Evolutionary conservation across 108 stramenopile species (phyloP).

Genomic region (Halocafeteria seosinensis): DNA sequence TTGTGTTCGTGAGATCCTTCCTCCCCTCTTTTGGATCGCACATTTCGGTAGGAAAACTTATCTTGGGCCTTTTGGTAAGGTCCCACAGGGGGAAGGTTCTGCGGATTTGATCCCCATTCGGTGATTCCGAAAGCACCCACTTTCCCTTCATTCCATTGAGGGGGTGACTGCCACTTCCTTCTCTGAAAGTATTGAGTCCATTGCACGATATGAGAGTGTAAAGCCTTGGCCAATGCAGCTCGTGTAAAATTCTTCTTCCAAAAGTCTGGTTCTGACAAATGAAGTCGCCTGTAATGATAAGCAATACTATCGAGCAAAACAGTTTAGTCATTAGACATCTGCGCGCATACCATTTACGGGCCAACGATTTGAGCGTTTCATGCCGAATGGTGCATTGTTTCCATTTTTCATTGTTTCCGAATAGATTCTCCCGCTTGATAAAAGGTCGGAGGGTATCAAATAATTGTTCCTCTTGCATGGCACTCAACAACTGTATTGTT

Average conservation of each 20-base stretch:
- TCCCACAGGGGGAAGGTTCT: background rate
- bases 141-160: background rate
- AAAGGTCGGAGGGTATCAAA: background rate
- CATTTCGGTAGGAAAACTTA: too few species aligned
- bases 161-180: background rate
- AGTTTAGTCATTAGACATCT: too few species aligned
- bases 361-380: background rate
- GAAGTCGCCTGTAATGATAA: too few species aligned
- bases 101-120: too few species aligned
- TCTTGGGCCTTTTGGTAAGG: background rate
- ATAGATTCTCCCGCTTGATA: background rate
- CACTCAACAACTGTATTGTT: background rate
- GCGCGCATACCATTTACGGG: too few species aligned
- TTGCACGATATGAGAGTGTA: background rate
- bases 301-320: too few species aligned
- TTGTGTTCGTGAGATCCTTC: too few species aligned
- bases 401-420: background rate
- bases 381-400: background rate
- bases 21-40: background rate
- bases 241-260: background rate
- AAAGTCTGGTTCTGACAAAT: background rate
- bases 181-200: background rate
- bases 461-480: background rate
- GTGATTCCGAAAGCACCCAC: background rate
- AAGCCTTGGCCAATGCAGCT: background rate